A percentile compares a stretch with the other conserved stretches of the same genome.
Evolutionary conservation across 768 basidiomycete species (phyloP).

Genomic region (Boletus speciosus): DNA sequence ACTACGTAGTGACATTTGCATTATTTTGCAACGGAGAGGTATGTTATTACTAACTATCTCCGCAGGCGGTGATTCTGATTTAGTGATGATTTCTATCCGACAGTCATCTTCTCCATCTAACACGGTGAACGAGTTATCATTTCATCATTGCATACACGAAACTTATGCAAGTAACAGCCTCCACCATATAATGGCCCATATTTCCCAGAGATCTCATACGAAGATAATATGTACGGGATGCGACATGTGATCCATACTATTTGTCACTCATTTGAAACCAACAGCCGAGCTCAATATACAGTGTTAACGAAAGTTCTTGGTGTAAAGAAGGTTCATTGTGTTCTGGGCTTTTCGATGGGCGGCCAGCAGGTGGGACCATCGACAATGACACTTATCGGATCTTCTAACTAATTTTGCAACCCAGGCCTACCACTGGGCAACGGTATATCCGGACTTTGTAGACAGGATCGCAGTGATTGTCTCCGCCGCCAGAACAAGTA

Average conservation of each 20-base stretch:
- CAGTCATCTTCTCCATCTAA: conserved; percentile 61
- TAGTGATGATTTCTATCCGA: neutral
- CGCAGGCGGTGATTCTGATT: neutral
- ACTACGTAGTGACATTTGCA: conserved; percentile 54
- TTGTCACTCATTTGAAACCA: neutral
- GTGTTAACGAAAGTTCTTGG: conserved; percentile 47
- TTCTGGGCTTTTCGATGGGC: conserved; percentile 58
- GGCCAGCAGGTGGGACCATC: conserved; percentile 41
- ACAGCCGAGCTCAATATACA: conserved; percentile 52
- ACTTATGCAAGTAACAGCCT: conserved; percentile 34
- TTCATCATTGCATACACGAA: neutral
- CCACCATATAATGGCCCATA: conserved; percentile 56
- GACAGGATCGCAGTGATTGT: conserved; percentile 44
- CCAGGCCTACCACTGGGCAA: conserved; percentile 54
- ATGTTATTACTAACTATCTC: conserved; percentile 3
- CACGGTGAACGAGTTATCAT: conserved; percentile 37
- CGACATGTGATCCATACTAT: neutral
- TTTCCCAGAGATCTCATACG: conserved; percentile 54
- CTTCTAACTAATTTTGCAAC: neutral
- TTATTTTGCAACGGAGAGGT: conserved; percentile 61
- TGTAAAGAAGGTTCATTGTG: conserved; percentile 42
- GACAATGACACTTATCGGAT: neutral
- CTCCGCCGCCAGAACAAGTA: conserved; percentile 51
- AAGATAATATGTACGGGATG: conserved; percentile 50
- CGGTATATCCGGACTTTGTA: conserved; percentile 52